Evolutionary conservation across 257 asterid genomes (phyloP), one percentile per base, ranked within the genome.

Genomic region (Nyctanthes arbortristis): DNA sequence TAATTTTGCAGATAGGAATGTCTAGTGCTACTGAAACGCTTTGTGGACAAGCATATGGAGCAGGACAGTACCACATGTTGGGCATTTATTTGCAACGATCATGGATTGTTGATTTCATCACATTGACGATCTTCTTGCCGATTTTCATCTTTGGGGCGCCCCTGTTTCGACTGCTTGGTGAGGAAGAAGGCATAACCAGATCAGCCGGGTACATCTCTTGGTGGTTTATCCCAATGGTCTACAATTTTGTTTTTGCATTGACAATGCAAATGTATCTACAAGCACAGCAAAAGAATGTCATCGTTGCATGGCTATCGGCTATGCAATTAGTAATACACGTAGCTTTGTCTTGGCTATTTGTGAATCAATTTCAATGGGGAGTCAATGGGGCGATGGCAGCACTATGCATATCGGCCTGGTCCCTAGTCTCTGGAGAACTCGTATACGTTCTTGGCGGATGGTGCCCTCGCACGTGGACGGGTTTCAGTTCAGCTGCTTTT

Each of bases 21-120:
- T 81, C 91, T 10, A 87, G 94, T 72, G 94, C 91, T 10, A 83
- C 91, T 1, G 94, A 87, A 78, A 87, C 94, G 0, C 88, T 87
- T 3, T 85, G 94, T 36, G 89, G 94, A 36, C 94, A 87, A 83
- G 86, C n/a, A 25, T 85, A 75, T 60, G 94, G 94, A 25, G 94
- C 94, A 29, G 78, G 83, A 60, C 94, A 87, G 33, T 43, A 81
- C 57, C 94, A 85, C 67, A 87, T 87, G 94, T 74, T 87, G 86
- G 94, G 94, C 1, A 72, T 85, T 61, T 87, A 83, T 77, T 70
- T 87, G 72, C 91, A 87, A 73, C 66, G 91, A 68, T 87, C 91
- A 33, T 87, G 91, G 91, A 77, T 87, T 52, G 89, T 87, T 31
- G 91, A 83, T 75, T 72, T 87, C 36, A n/a, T 83, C 6, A 79